These are phyloP conservation scores for Gynochthodes officinalis DNA, from an alignment of 257 asterid species.

Conservation along the genomic window DNA sequence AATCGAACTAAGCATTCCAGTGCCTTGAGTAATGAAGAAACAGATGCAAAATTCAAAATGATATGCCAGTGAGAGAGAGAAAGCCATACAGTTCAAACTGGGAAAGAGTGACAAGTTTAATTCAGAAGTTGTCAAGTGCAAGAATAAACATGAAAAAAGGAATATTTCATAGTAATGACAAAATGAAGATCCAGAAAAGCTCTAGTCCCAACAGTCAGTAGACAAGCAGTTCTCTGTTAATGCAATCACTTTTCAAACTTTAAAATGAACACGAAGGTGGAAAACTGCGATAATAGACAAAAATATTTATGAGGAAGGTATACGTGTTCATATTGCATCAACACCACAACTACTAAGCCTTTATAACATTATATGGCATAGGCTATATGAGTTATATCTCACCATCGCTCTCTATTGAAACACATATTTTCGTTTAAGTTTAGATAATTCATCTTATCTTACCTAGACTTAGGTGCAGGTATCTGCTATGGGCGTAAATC, in stretches of 20 bases:
- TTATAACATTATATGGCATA: too few species aligned
- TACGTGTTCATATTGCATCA: background rate
- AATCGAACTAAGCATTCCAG: constrained; percentile 91
- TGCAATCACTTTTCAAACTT: too few species aligned
- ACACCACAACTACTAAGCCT: too few species aligned
- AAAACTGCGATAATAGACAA: background rate
- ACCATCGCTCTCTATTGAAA: too few species aligned
- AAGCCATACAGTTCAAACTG: background rate
- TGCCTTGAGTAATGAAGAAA: constrained; percentile 42
- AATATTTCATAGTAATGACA: background rate
- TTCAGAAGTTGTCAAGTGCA: background rate
- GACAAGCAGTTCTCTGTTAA: background rate
- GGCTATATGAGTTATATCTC: too few species aligned
- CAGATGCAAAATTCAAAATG: background rate
- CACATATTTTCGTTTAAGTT: too few species aligned
- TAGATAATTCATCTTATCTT: too few species aligned
- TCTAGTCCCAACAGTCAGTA: background rate
- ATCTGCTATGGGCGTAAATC: too few species aligned
- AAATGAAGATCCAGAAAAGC: background rate
- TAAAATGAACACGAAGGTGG: background rate
- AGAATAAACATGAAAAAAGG: background rate
- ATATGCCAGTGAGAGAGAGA: background rate
- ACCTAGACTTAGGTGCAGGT: too few species aligned
- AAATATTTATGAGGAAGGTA: background rate
- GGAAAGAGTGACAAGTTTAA: background rate